Base-by-base conservation (phyloP, 352 stramenopile species). In the Globisporangium nunn region DNA sequence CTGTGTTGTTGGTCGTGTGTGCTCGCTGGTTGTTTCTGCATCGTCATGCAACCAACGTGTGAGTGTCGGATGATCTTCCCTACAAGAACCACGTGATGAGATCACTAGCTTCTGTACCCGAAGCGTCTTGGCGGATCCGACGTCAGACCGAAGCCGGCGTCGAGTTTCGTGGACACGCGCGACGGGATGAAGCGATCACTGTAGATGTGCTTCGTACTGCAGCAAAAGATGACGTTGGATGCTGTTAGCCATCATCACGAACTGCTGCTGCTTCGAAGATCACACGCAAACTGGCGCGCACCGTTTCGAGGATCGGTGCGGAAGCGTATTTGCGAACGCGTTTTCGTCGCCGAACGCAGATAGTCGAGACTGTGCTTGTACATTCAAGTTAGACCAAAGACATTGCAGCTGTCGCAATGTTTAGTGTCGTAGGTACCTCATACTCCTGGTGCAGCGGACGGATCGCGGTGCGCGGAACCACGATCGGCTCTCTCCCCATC, bases 131-230 rank as follows among this genome's bases (percentile, higher is more conserved):
- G 71, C 14, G 75, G 72, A 60, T 87, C 78, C 5, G 75, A 62
- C 40, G 68, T 69, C 18, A 91, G 65, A 6, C 70, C 72, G 28
- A 93, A 95, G 17, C 73, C 78, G 28, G 79, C 80, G 23, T 94
- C 85, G 4, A 95, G 62, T 47, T 91, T 87, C 6, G 85, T 90
- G 6, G 70, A 72, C 12, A 87, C 39, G 8, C 82, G 72, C 7
- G 78, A 90, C 28, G 86, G 86, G 45, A 95, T 94, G 53, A 94
- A 95, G 8, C 86, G 80, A 55, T 95, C 86, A 43, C 82, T 94
- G 72, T 95, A 94, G 58, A 95, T 85, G 54, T 87, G 69, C 58
- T 88, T 90, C 17, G 79, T 85, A 50, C 76, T 86, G 46, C 14
- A 57, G 28, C 4, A 53, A 23, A 30, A 52, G 8, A 17, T n/a